Evolutionary conservation across 306 rosid genomes (phyloP), one percentile per base, ranked within the genome.

Genomic region (Cyamopsis tetragonoloba): DNA sequence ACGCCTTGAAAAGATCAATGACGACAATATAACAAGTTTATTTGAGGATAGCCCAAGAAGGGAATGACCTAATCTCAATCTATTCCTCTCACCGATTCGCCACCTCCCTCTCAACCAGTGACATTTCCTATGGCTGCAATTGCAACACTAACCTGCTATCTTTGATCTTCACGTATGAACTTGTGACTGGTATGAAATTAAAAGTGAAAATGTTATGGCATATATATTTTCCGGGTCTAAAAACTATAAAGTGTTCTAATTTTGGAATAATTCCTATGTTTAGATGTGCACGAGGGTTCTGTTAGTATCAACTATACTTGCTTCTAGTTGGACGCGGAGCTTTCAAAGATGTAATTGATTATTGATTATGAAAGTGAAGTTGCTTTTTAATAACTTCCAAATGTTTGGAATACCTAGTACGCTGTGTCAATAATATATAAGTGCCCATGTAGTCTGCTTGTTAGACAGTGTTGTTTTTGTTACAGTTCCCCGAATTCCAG

Each of bases 271-370:
- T 62, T 62, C 57, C 75, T 14, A 49, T 37, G 8, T 18, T n/a
- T 62, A 66, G 37, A 32, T 28, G 48, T 12, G 24, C 55, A 49
- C 70, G 53, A 72, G 62, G 77, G 10, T 24, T 44, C 37, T 42
- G n/a, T n/a, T n/a, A n/a, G n/a, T n/a, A n/a, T n/a, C n/a, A n/a
- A n/a, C n/a, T n/a, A n/a, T n/a, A n/a, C n/a, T n/a, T n/a, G 5
- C 7, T 47, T 15, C 61, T 32, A 35, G 19, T 59, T 47, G 22
- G 22, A 34, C 35, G 51, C 49, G 58, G 72, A 41, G 30, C 3
- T 53, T 1, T 23, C 78, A 5, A 73, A 8, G 58, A 39, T 39
- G 24, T 3, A n/a, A n/a, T n/a, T n/a, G n/a, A n/a, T n/a, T n/a
- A n/a, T n/a, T 63, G 56, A 13, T 12, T 63, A 20, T 30, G 55